Conservation (phyloP, 1,284 basidiomycete species). For the Marasmius tenuissimus region DNA sequence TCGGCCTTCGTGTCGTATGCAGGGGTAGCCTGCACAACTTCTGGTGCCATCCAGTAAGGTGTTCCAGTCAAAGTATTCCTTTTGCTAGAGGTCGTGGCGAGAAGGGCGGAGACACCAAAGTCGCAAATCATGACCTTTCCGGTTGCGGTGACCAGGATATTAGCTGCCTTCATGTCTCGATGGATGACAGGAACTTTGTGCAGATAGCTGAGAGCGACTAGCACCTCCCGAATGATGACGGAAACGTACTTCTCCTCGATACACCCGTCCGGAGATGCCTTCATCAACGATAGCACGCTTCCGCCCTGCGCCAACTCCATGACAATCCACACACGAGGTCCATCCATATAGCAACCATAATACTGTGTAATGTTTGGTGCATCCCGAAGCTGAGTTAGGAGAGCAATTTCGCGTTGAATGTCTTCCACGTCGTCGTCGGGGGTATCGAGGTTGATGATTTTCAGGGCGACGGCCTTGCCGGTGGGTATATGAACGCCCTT, state of each 20-base stretch:
- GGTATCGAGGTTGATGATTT: conserved; percentile 98
- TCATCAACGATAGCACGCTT: conserved; percentile 89
- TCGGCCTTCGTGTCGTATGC: conserved; percentile 95
- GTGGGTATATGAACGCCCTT: conserved; percentile 85
- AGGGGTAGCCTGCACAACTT: conserved; percentile 87
- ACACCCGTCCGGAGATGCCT: conserved; percentile 77
- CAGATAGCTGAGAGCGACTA: conserved; percentile 83
- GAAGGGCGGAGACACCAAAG: conserved; percentile 94
- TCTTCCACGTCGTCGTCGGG: conserved; percentile 96
- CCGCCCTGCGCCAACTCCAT: conserved; percentile 99
- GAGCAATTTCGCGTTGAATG: conserved; percentile 94
- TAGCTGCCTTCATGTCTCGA: conserved; percentile 96
- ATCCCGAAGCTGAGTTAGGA: conserved; percentile 87
- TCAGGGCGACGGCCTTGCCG: conserved; percentile 89
- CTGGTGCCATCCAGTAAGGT: conserved; percentile 99
- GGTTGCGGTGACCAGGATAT: conserved; percentile 84
- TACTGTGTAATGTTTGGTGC: conserved; percentile 93
- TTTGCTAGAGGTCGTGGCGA: conserved; percentile 86
- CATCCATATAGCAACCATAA: conserved; percentile 94
- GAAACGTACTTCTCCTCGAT: conserved; percentile 91
- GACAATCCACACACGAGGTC: conserved; percentile 96
- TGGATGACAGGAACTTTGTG: conserved; percentile 96
- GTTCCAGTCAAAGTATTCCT: conserved; percentile 95
- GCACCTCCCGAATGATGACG: conserved; percentile 88
- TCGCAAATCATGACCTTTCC: conserved; percentile 94